These are phyloP conservation scores for Malania oleifera DNA, from an alignment of 164 flowering plant species.

Conservation along the genomic window DNA sequence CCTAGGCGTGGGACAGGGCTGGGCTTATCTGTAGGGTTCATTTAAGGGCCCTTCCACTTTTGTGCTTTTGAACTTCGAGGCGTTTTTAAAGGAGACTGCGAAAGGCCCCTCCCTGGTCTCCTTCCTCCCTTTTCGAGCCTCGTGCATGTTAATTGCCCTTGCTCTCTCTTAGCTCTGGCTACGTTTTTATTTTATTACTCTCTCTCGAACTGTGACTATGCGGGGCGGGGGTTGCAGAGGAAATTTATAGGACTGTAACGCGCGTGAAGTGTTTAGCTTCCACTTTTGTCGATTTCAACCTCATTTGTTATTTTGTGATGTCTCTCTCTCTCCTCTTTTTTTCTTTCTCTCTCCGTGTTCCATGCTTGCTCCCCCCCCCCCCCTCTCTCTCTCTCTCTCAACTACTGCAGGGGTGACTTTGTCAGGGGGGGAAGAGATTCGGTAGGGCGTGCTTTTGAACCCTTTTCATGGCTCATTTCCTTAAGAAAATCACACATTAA, in stretches of 20 bases:
- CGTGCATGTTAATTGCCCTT: constrained; percentile 6
- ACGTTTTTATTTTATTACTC: no score
- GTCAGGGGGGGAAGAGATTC: constrained; percentile 4
- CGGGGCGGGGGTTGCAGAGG: no score
- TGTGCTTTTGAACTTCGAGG: constrained; percentile 15
- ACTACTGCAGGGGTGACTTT: not conserved
- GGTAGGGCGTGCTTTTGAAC: constrained; percentile 14
- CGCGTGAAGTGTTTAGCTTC: constrained; percentile 8
- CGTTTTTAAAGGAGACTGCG: constrained; percentile 13
- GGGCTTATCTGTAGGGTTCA: no score
- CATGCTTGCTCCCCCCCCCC: no score
- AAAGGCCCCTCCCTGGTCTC: constrained; percentile 16
- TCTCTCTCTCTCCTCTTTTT: not conserved
- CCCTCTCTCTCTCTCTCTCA: no score
- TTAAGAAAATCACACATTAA: no score
- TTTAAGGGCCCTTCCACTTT: constrained; percentile 3
- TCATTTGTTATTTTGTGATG: no score
- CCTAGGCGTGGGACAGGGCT: no score
- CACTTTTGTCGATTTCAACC: constrained; percentile 11
- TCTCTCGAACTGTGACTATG: no score
- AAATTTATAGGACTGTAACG: constrained; percentile 2
- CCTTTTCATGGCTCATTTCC: constrained; percentile 12
- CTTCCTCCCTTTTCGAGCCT: constrained; percentile 20
- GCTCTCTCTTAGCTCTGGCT: no score
- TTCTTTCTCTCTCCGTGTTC: no score